Evolutionary conservation across 257 asterid species (phyloP), one percentile per base, ranked within the genome.

Genomic region (Solanum bulbocastanum): DNA sequence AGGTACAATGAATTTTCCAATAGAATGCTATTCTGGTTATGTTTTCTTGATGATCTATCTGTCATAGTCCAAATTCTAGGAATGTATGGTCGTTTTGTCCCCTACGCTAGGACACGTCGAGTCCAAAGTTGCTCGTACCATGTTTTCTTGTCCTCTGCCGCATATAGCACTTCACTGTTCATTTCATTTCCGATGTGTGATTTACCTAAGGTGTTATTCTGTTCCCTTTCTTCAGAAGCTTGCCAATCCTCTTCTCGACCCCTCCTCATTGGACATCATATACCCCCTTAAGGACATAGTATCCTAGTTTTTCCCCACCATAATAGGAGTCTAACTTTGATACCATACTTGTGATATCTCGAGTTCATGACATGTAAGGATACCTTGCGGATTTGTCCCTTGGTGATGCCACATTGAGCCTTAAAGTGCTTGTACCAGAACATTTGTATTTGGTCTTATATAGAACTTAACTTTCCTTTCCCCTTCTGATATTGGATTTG

Each of bases 1-100:
- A 89, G 96, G 98, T 95, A 91, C 6, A 14, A 8, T 40, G 22
- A 39, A n/a, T 23, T 76, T 75, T 75, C 35, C 83, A 76, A 39
- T 12, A 39, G 56, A 23, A 39, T 75, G 42, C 39, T 71, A 2
- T 76, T 76, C 58, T 37, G 35, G 58, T 75, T 75, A 37, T 39
- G 35, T 74, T 74, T 22, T 36, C 82, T 37, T 39, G 56, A 75
- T 75, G 14, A 75, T 20, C 4, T 37, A 10, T 74, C 32, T 37
- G 52, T 74, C 52, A 37, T 3, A 74, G 83, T 23, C 30, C 49
- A 74, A 74, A 22, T 74, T 3, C 52, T 18, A 0, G 10, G 83
- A 5, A 37, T 11, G 20, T n/a, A 23, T 75, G 30, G 82, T 22
- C 5, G 27, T n/a, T 75, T 75, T 75, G 30, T 74, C 82, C 82